A percentile compares a stretch with the other conserved stretches of the same genome.
phyloP scores from a whole-genome alignment of 2,329 filamentous ascomycete genomes.

The Mycosphaerella sp. region DNA sequence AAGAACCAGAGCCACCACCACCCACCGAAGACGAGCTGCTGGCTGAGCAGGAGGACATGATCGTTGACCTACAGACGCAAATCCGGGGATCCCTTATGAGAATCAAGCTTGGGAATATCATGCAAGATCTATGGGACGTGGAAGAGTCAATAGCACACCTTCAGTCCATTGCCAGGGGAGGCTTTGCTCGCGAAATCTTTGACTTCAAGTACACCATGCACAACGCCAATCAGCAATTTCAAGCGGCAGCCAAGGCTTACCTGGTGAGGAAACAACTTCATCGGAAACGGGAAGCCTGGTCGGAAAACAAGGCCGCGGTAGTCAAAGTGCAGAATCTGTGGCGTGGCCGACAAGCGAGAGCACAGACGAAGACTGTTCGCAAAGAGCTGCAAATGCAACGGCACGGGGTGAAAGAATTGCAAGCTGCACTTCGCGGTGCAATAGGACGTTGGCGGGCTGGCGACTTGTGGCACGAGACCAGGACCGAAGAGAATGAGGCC shows the following conservation, averaged over 20 bases:
- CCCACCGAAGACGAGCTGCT: conserved; percentile 89
- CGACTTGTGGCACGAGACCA: conserved; percentile 40
- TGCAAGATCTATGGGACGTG: conserved; percentile 84
- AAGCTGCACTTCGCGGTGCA: conserved; percentile 44
- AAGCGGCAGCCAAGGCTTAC: conserved; percentile 72
- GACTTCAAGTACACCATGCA: conserved; percentile 79
- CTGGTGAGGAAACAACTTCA: conserved; percentile 60
- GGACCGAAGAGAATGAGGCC: conserved; percentile 33
- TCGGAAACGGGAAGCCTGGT: conserved; percentile 61
- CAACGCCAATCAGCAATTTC: conserved; percentile 69
- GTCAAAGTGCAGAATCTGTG: conserved; percentile 76
- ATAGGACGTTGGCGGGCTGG: conserved; percentile 50
- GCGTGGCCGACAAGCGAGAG: conserved; percentile 54
- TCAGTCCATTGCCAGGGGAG: conserved; percentile 79
- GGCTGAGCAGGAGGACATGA: conserved; percentile 62
- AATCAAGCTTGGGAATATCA: conserved; percentile 68
- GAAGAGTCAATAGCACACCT: conserved; percentile 74
- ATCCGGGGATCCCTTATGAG: conserved; percentile 73
- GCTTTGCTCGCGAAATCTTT: conserved; percentile 76
- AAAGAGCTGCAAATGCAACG: conserved; percentile 41
- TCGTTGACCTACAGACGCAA: conserved; percentile 80
- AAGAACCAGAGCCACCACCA: conserved; percentile 63
- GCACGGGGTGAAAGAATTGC: conserved; percentile 42
- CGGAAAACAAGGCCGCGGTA: conserved; percentile 61
- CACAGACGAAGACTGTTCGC: conserved; percentile 43